These are phyloP conservation scores for Byssochlamys sp. DNA, from an alignment of 2,329 filamentous ascomycete genomes.

Conservation along the genomic window DNA sequence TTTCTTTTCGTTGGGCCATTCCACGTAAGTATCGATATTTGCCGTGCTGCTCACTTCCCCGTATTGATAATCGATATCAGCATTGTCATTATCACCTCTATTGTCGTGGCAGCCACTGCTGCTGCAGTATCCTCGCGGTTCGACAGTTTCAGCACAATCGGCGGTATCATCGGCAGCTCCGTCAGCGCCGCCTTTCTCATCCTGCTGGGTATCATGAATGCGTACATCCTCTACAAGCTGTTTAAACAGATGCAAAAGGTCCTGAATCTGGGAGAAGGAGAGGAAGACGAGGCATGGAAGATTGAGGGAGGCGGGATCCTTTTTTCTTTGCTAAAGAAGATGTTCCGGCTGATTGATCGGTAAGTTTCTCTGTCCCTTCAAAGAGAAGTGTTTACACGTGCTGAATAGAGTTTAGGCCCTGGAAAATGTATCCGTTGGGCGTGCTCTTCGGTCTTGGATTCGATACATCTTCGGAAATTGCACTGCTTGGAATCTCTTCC, in stretches of 20 bases:
- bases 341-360: conserved; percentile 63
- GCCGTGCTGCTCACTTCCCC: neutral
- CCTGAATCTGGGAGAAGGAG: conserved; percentile 40
- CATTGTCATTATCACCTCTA: conserved; percentile 79
- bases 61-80: conserved; percentile 16
- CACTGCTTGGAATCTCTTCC: conserved; percentile 78
- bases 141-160: conserved; percentile 66
- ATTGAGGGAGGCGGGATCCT: conserved; percentile 71
- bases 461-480: conserved; percentile 89
- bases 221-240: conserved; percentile 73
- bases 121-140: conserved; percentile 74
- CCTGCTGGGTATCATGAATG: conserved; percentile 71
- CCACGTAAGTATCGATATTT: conserved; percentile 45
- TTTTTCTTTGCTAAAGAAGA: conserved; percentile 57
- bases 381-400: no score
- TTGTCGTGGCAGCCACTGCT: conserved; percentile 83
- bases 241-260: conserved; percentile 57
- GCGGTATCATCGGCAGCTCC: conserved; percentile 79
- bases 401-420: conserved; percentile 35
- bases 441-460: conserved; percentile 87
- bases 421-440: conserved; percentile 94
- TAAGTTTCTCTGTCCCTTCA: conserved; percentile 10
- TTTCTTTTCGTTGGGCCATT: conserved; percentile 88
- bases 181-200: conserved; percentile 78
- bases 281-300: conserved; percentile 49